Evolutionary conservation across 192 early-diverging fungal genomes (phyloP).

Genomic region (Coemansia sp.): DNA sequence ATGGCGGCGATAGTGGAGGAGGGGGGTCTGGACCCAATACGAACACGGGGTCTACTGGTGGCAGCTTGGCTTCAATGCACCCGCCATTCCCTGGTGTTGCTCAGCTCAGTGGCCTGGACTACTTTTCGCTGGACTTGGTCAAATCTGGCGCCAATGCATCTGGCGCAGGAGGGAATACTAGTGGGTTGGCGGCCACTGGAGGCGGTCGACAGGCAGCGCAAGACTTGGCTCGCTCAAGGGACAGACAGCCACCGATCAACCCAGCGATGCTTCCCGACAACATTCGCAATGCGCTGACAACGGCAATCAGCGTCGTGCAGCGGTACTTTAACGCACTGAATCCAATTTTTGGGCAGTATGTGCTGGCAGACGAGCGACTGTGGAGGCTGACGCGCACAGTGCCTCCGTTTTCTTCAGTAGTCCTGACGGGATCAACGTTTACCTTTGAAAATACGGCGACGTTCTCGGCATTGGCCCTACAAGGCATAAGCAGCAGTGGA

Average conservation of each 20-base stretch:
- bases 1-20: background rate
- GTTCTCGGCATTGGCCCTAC: background rate
- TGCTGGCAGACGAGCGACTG: constrained; percentile 50
- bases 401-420: constrained; percentile 46
- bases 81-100: constrained; percentile 50
- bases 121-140: constrained; percentile 20
- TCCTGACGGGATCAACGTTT: constrained; percentile 43
- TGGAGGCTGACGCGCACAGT: constrained; percentile 48
- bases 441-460: constrained; percentile 42
- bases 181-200: background rate
- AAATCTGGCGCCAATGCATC: background rate
- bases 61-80: background rate
- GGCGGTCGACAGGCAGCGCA: background rate
- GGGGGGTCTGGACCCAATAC: background rate
- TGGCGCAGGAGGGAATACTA: background rate
- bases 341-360: constrained; percentile 46
- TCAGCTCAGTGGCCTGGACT: constrained; percentile 51
- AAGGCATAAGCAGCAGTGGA: constrained; percentile 12
- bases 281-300: constrained; percentile 39
- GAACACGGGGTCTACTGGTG: background rate
- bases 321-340: constrained; percentile 51
- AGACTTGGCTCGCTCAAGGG: background rate
- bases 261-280: constrained; percentile 33
- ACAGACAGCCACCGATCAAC: constrained; percentile 15
- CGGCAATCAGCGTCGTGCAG: constrained; percentile 38